Evolutionary conservation across 805 yeast genomes (phyloP), one percentile per base, ranked within the genome.

Genomic region (Cephaloascus albidus): DNA sequence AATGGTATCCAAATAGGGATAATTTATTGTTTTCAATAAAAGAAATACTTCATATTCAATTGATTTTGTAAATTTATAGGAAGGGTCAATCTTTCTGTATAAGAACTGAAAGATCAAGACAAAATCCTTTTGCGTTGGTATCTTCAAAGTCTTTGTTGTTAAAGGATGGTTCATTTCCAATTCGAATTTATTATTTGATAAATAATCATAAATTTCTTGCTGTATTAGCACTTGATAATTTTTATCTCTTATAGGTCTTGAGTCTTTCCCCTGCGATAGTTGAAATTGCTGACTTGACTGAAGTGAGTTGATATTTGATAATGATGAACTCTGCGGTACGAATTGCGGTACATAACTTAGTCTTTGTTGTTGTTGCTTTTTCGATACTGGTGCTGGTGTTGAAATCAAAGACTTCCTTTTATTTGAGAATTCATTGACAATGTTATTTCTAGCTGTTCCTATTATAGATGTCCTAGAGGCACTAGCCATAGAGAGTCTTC

Each of bases 121-220:
- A 56, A 88, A 88, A 48, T 85, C 95, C 52, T 83, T 85, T 52
- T 88, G 96, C 0, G 96, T 87, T 15, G 96, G 96, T 46, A 70
- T 76, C 46, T 65, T 72, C 42, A 88, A 63, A 2, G 86, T 75
- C 52, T 77, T 79, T 8, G 70, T 63, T 3, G 85, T 70, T 17
- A 88, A 58, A 3, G 85, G 74, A 45, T 81, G 85, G 48, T 78
- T 80, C 68, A 78, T 80, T 42, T 83, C 90, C 28, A 75, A 61
- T 51, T 85, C 95, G 57, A 85, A 88, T 52, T 75, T 74, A 54
- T 81, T 75, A 8, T 65, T 60, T 3, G 69, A 61, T 38, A 88
- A 60, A 54, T 76, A 89, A 20, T 78, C 81, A 51, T 70, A 73
- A 15, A 87, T 70, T 38, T 82, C 84, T 42, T 78, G 78, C 46